Conservation (phyloP, 2,329 filamentous ascomycete genomes). For the Mycocentrospora acerina region DNA sequence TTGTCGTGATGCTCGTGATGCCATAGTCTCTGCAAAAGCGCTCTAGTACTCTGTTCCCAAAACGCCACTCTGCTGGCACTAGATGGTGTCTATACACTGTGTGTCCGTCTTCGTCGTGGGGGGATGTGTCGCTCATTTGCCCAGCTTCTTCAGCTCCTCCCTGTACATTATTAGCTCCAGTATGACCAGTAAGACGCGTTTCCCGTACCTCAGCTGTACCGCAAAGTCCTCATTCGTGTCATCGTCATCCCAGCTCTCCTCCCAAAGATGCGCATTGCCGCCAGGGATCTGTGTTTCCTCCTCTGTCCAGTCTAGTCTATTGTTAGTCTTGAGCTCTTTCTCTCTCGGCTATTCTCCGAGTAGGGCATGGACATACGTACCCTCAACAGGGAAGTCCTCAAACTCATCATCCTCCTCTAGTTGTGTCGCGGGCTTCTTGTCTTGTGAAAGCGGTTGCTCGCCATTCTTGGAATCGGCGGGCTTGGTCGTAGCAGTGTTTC, state of each 20-base stretch:
- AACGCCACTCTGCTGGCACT: too few relatives aligned
- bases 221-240: slow-evolving; percentile 97
- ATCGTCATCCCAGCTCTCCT: slow-evolving; percentile 99
- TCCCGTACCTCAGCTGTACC: slow-evolving; percentile 83
- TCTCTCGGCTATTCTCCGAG: neutral
- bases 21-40: neutral
- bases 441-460: slow-evolving; percentile 47
- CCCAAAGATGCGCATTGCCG: slow-evolving; percentile 86
- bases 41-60: too few relatives aligned
- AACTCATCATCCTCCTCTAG: slow-evolving; percentile 99
- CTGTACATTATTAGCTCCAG: slow-evolving; percentile 45
- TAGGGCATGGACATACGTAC: slow-evolving; percentile 51
- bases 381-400: slow-evolving; percentile 96
- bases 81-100: neutral
- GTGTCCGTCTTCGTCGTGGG: slow-evolving; percentile 3
- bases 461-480: slow-evolving; percentile 41
- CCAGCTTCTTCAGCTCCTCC: slow-evolving; percentile 94
- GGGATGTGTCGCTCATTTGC: slow-evolving; percentile 54
- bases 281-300: slow-evolving; percentile 84
- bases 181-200: too few relatives aligned
- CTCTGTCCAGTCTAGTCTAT: slow-evolving; percentile 73
- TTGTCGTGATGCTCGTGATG: slow-evolving; percentile 12
- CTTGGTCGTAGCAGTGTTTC: slow-evolving; percentile 44
- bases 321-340: slow-evolving; percentile 10
- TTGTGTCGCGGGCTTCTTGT: slow-evolving; percentile 64